Conservation (phyloP, 768 basidiomycete species). For the Boletus patriciae region DNA sequence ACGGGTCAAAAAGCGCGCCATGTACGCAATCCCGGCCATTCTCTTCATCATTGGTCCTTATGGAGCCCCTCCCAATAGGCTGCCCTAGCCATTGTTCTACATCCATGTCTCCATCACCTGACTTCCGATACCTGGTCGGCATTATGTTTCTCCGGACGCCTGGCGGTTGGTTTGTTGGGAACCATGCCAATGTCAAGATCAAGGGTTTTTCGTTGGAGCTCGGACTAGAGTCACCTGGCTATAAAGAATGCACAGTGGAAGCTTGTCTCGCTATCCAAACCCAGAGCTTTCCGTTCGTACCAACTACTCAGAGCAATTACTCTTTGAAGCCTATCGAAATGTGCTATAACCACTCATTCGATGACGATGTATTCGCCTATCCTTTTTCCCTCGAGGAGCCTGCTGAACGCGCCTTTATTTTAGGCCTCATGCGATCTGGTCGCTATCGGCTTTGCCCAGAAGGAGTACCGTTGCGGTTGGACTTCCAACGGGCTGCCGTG, state of each 20-base stretch:
- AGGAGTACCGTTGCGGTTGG: constrained; percentile 15
- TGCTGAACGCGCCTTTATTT: background rate
- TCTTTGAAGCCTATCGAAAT: background rate
- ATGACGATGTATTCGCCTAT: constrained; percentile 12
- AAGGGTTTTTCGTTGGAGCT: background rate
- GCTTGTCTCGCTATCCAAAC: background rate
- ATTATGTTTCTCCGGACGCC: constrained; percentile 6
- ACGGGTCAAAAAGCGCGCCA: background rate
- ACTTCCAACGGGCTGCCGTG: constrained; percentile 8
- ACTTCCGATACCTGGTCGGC: constrained; percentile 1
- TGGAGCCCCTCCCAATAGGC: background rate
- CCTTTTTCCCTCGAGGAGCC: background rate
- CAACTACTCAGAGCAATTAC: background rate
- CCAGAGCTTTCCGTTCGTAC: background rate
- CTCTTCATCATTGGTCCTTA: constrained; percentile 1
- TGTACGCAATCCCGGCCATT: background rate
- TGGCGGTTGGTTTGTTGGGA: constrained; percentile 17
- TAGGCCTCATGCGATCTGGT: constrained; percentile 17
- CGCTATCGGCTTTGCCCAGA: background rate
- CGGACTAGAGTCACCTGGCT: background rate
- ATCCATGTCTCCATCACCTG: background rate
- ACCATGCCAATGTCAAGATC: constrained; percentile 15
- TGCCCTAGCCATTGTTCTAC: background rate
- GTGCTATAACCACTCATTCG: constrained; percentile 11
- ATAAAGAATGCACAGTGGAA: constrained; percentile 10